A percentile compares a stretch with the other conserved stretches of the same genome.
Conservation (phyloP, 192 early-diverging fungal genomes). For the Backusella macrospora region DNA sequence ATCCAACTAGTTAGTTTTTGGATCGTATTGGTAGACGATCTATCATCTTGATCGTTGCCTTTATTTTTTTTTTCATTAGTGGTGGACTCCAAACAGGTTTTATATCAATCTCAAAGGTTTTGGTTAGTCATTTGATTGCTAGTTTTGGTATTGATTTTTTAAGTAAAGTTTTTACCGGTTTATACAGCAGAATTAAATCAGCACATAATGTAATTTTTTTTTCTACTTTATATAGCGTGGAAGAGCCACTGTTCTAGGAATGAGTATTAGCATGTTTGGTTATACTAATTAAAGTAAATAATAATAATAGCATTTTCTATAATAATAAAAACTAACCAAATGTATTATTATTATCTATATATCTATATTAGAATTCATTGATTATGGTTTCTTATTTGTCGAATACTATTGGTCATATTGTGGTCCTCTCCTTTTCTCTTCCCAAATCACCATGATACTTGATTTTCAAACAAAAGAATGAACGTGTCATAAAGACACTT, state of each 20-base stretch:
- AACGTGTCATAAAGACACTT: slow-evolving; percentile 65
- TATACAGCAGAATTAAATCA: slow-evolving; percentile 59
- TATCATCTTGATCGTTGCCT: slow-evolving; percentile 49
- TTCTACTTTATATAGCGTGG: slow-evolving; percentile 20
- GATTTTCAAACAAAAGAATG: slow-evolving; percentile 57
- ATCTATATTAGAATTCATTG: slow-evolving; percentile 41
- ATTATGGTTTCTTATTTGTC: slow-evolving; percentile 52
- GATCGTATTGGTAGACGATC: slow-evolving; percentile 48
- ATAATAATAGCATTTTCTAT: too few relatives aligned
- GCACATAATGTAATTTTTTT: slow-evolving; percentile 24
- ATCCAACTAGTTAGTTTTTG: slow-evolving; percentile 23
- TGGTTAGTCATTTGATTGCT: slow-evolving; percentile 53
- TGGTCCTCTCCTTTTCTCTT: slow-evolving; percentile 75
- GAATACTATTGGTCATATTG: slow-evolving; percentile 65
- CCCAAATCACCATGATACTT: slow-evolving; percentile 87
- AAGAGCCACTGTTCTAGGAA: slow-evolving; percentile 22
- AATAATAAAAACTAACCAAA: too few relatives aligned
- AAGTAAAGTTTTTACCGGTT: slow-evolving; percentile 33
- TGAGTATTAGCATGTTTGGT: slow-evolving; percentile 24
- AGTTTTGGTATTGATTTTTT: slow-evolving; percentile 58
- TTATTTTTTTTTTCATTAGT: slow-evolving; percentile 56
- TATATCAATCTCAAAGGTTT: slow-evolving; percentile 44
- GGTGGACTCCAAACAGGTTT: slow-evolving; percentile 57
- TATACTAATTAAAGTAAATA: slow-evolving; percentile 17
- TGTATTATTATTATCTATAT: neutral